Percentiles rank a stretch among this genome's conserved stretches.
Evolutionary conservation across 192 early-diverging fungal genomes (phyloP).

Genomic region (Physocladia obscura): DNA sequence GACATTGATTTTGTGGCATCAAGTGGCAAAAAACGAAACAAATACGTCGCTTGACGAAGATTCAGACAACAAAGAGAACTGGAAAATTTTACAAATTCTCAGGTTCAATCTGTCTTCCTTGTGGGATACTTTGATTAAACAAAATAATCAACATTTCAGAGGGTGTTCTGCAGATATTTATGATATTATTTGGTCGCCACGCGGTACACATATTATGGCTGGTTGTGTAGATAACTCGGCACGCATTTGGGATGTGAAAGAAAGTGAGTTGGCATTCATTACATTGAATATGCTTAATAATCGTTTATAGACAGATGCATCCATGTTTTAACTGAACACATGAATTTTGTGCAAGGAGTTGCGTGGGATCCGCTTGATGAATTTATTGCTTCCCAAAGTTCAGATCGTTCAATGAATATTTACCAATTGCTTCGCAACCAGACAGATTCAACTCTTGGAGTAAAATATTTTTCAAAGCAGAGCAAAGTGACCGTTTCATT

Average conservation of each 20-base stretch:
- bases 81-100: constrained; percentile 70
- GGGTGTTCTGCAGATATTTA: constrained; percentile 81
- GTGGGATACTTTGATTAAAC: neutral
- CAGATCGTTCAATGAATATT: constrained; percentile 67
- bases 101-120: constrained; percentile 39
- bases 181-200: constrained; percentile 92
- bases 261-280: no score
- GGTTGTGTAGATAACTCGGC: constrained; percentile 87
- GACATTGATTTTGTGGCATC: constrained; percentile 81
- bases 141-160: constrained; percentile 26
- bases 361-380: constrained; percentile 89
- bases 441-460: neutral
- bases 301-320: constrained; percentile 59
- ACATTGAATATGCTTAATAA: constrained; percentile 3
- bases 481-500: neutral
- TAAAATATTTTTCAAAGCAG: neutral
- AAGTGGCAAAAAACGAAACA: constrained; percentile 50
- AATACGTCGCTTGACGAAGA: constrained; percentile 36
- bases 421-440: neutral
- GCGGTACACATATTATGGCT: constrained; percentile 75
- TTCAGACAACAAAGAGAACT: constrained; percentile 68
- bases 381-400: constrained; percentile 88
- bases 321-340: constrained; percentile 72
- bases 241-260: constrained; percentile 78
- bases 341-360: constrained; percentile 95